These are phyloP conservation scores for Plasmodium cynomolgi DNA, from an alignment of 169 alveolate species.

Conservation along the genomic window DNA sequence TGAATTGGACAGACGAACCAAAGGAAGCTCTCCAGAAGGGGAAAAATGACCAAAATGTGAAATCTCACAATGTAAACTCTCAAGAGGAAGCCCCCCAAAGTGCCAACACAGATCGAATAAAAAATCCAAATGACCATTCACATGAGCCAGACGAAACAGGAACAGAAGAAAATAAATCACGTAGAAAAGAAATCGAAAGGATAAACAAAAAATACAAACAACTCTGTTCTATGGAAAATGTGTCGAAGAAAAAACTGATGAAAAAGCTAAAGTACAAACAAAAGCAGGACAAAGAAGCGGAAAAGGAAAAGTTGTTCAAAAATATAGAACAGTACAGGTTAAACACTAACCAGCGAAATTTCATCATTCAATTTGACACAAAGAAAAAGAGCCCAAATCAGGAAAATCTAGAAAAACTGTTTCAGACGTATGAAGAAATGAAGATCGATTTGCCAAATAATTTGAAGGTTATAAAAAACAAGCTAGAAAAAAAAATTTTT, in stretches of 20 bases:
- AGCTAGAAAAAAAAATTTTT: constrained; percentile 44
- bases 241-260: constrained; percentile 49
- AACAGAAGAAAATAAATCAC: neutral
- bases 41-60: neutral
- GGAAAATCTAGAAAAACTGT: constrained; percentile 42
- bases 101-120: neutral
- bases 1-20: neutral
- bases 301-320: constrained; percentile 62
- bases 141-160: neutral
- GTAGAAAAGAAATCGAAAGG: neutral
- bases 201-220: neutral
- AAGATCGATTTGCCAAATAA: constrained; percentile 76
- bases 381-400: constrained; percentile 42
- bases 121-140: neutral
- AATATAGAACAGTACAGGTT: constrained; percentile 74
- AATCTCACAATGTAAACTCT: neutral
- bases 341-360: constrained; percentile 39
- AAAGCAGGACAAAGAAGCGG: constrained; percentile 47
- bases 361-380: constrained; percentile 43
- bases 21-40: too few species aligned
- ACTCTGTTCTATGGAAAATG: constrained; percentile 4
- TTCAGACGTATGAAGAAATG: constrained; percentile 61
- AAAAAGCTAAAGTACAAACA: constrained; percentile 49
- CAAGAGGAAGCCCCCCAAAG: neutral
- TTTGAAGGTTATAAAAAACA: constrained; percentile 47